Evolutionary conservation across 352 stramenopile species (phyloP).

Genomic region (Phytophthora sojae): DNA sequence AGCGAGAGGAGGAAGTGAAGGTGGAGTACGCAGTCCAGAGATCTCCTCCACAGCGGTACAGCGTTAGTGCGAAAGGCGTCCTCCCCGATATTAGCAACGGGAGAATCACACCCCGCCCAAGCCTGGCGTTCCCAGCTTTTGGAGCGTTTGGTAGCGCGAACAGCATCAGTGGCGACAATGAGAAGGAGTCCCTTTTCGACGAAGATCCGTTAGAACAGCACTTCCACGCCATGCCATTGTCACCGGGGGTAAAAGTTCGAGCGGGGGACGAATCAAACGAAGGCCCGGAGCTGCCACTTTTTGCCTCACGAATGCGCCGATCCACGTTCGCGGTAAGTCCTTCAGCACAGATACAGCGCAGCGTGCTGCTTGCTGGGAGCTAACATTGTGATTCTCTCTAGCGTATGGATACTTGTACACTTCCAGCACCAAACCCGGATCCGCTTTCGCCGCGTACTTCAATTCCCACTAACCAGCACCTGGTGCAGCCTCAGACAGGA

Average conservation of each 20-base stretch:
- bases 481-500: conserved; percentile 6
- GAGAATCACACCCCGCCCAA: conserved; percentile 10
- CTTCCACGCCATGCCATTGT: conserved; percentile 42
- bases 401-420: conserved; percentile 27
- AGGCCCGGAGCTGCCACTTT: conserved; percentile 37
- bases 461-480: conserved; percentile 5
- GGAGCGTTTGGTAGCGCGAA: not conserved
- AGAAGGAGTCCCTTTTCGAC: conserved; percentile 7
- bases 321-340: conserved; percentile 43
- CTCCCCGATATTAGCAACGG: conserved; percentile 23
- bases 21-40: conserved; percentile 30
- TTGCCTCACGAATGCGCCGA: conserved; percentile 36
- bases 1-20: conserved; percentile 29
- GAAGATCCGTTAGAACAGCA: conserved; percentile 32
- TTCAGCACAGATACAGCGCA: no score
- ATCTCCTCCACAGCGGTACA: not conserved
- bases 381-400: conserved; percentile 14
- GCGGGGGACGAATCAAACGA: conserved; percentile 27
- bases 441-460: not conserved
- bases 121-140: conserved; percentile 12
- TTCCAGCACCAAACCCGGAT: conserved; percentile 7
- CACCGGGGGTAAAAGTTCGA: conserved; percentile 44
- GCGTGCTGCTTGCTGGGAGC: not conserved
- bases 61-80: conserved; percentile 9
- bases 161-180: not conserved